phyloP scores from a whole-genome alignment of 2,329 filamentous ascomycete species.

The Monosporascus cannonballus region DNA sequence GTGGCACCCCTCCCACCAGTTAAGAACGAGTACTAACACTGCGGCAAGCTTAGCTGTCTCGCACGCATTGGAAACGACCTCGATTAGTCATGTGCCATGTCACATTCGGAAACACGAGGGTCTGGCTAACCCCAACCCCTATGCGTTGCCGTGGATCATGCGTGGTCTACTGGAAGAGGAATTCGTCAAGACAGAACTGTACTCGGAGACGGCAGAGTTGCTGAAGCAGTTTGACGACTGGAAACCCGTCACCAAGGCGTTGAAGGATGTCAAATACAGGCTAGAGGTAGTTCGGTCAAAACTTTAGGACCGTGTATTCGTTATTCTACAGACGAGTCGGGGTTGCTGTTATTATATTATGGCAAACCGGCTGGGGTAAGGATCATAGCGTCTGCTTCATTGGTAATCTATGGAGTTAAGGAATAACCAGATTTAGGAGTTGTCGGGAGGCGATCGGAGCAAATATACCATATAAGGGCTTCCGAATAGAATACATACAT shows the following conservation, averaged over 20 bases:
- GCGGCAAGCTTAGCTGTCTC: conserved; percentile 55
- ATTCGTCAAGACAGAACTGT: conserved; percentile 75
- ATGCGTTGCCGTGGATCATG: conserved; percentile 92
- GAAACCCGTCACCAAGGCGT: conserved; percentile 81
- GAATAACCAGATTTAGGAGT: background rate
- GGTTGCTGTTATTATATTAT: background rate
- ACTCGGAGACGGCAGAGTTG: conserved; percentile 69
- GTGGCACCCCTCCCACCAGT: background rate
- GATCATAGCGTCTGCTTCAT: background rate
- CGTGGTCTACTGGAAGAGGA: conserved; percentile 88
- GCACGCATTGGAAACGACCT: conserved; percentile 67
- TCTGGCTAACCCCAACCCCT: conserved; percentile 65
- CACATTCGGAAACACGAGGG: conserved; percentile 45
- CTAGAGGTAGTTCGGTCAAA: conserved; percentile 88
- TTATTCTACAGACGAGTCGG: too few species aligned
- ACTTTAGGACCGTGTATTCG: conserved; percentile 37
- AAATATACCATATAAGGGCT: background rate
- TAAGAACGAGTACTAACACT: conserved; percentile 4
- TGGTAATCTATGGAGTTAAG: background rate
- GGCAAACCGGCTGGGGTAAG: background rate
- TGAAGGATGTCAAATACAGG: conserved; percentile 94
- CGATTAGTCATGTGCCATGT: conserved; percentile 40
- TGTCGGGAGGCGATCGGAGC: background rate
- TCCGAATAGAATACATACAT: too few species aligned
- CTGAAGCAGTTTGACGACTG: conserved; percentile 89